Percentiles rank a stretch among this genome's conserved stretches.
Conservation (phyloP, 306 rosid species). For the Sechiopsis laciniata region DNA sequence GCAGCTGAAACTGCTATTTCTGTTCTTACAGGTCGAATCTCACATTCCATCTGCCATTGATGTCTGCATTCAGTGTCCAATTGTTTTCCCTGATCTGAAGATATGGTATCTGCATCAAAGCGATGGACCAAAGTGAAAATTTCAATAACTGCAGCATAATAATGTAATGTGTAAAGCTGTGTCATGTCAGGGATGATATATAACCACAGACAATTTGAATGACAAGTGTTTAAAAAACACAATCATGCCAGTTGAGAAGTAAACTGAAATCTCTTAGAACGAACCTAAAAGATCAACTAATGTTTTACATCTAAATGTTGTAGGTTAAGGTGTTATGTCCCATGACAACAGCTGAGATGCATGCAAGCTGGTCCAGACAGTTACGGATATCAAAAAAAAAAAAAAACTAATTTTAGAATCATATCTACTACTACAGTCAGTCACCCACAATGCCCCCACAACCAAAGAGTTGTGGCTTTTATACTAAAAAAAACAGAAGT, state of each 20-base stretch:
- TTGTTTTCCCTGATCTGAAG: constrained; percentile 96
- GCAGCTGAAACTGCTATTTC: not conserved
- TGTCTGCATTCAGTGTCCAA: constrained; percentile 74
- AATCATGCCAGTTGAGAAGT: not conserved
- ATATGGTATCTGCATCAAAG: constrained; percentile 68
- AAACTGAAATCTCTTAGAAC: not conserved
- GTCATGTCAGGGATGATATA: not conserved
- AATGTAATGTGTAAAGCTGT: not conserved
- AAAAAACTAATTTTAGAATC: not conserved
- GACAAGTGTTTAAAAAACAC: not conserved
- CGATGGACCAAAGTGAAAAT: not conserved
- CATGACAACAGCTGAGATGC: no score
- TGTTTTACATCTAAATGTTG: no score
- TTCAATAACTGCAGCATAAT: no score
- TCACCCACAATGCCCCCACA: not conserved
- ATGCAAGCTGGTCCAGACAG: no score
- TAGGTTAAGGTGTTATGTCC: no score
- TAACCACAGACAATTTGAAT: not conserved
- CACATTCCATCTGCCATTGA: constrained; percentile 85
- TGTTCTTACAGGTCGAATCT: constrained; percentile 67
- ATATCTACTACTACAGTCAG: not conserved
- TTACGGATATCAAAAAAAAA: not conserved
- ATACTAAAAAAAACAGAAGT: not conserved
- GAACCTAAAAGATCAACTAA: no score
- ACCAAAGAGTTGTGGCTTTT: not conserved